Evolutionary conservation across 768 basidiomycete genomes (phyloP), one percentile per base, ranked within the genome.

Genomic region (Candolleomyces aberdarensis): DNA sequence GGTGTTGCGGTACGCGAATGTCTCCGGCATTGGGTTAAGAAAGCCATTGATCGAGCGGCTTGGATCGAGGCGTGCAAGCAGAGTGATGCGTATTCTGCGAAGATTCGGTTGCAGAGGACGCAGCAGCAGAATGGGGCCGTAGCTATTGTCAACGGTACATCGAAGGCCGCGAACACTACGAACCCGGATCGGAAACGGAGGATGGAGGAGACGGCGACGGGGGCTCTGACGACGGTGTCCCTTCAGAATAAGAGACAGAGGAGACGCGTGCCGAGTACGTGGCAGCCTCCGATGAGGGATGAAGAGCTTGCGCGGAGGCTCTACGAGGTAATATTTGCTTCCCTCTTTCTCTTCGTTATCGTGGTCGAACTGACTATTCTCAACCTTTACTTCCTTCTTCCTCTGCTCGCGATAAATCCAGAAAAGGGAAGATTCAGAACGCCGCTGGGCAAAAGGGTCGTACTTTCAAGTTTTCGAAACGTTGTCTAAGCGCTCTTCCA

Each of bases 391-490:
- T 66, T 59, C 63, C 40, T 61, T 59, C 39, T 19, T 49, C 32
- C 58, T 40, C 64, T 62, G 19, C 59, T 58, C 58, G 66, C 60
- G 65, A 49, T 48, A 32, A 63, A 62, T 31, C 15, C 70, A 92
- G 90, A 92, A 91, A 65, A 83, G 87, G 60, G 81, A 83, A 71
- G 86, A 88, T 61, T 85, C 90, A 61, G 81, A 85, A 63, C 81
- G 80, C 13, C 84, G 91, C 43, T 94, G 92, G 92, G 84, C 87
- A 0, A 80, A 78, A 52, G 87, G 88, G 14, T 85, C 91, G 0
- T 92, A 92, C 75, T 77, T 90, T 7, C 69, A 78, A 54, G 71
- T 74, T 61, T 71, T 84, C 54, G 75, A 76, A 56, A 70, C 67
- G 47, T 77, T 75, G 49, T 67, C 85, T 31, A 72, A 75, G 54